Base-by-base conservation (phyloP, 371 early-diverging fungal species). In the Coemansia sp. region DNA sequence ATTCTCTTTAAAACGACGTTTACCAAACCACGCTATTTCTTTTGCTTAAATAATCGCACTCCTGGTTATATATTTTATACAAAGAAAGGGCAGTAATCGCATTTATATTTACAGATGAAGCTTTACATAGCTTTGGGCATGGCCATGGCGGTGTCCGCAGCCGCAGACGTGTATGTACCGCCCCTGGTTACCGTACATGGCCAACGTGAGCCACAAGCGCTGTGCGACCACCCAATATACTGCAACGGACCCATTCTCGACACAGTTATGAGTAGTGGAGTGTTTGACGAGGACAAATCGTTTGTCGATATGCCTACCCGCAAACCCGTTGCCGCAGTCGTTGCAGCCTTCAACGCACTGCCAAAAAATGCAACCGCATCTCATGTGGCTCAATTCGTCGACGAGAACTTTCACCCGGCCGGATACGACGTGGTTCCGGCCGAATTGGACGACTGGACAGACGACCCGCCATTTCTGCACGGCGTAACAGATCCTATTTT, bases 261-360 rank as follows among this genome's bases (percentile, higher is more conserved):
- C 21, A 74, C 81, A 0, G 83, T 92, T 7, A 88, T 90, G 70
- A 65, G 86, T 18, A 82, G 86, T 28, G 66, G 75, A 3, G 62
- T 90, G 2, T 90, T 85, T 71, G 63, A 72, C 20, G 89, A 90
- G 58, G 90, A 90, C 40, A 92, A 92, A 75, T 86, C 88, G 5
- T 83, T 85, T 64, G 75, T 85, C 18, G 83, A 85, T 57, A 72
- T 86, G 89, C 89, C 90, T 5, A 91, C 89, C 2, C 70, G 79
- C 18, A 85, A 84, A 62, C 85, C 92, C 8, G 79, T 84, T 5
- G 58, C 65, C 18, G 72, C 87, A 40, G 84, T 91, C 11, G 28
- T 88, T 1, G 58, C 62, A 0, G 84, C 83, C 5, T 92, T 89
- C 71, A 25, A 82, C 16, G 57, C 57, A 12, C 71, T 90, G 0